Evolutionary conservation across 768 basidiomycete genomes (phyloP), one percentile per base, ranked within the genome.

Genomic region (Jaapia argillacea): DNA sequence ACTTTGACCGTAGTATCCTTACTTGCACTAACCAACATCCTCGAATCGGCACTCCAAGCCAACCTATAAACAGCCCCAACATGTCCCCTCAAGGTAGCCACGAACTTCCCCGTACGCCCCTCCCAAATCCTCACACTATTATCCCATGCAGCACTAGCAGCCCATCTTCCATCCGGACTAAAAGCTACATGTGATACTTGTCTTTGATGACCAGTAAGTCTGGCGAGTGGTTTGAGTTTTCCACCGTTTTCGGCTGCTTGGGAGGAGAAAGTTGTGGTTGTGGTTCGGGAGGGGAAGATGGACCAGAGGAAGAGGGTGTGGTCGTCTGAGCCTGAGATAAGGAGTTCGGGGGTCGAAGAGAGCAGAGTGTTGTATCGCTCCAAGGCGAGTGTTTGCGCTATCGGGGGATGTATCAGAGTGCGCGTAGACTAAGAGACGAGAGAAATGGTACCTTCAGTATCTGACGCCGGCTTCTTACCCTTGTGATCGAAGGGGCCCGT

Each of bases 281-380:
- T n/a, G n/a, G n/a, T n/a, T n/a, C n/a, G n/a, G 70, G 60, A 67
- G 16, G 79, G 70, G 69, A 90, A 85, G 33, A 81, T 68, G 24
- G 89, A 85, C 94, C 92, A 97, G 10, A 99, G 75, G 75, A 93
- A 97, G 40, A 97, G 78, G 0, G 94, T 99, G 61, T 97, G 94
- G 60, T 99, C 94, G 59, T 99, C 93, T 3, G 93, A 97, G 18
- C 92, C 93, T 4, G 92, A 90, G 59, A 97, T 94, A 50, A 94
- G 68, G 3, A 89, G 70, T 60, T 97, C 93, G 7, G 89, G 82
- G 1, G 61, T 65, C 12, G 57, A 70, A 24, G 72, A 65, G 16
- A 85, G 70, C 45, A 88, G 70, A 4, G 69, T 65, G 25, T 82
- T 80, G 62, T 94, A 98, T 28, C 92, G 81, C 42, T 68, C 74